Evolutionary conservation across 306 rosid species (phyloP).

Genomic region (Pachyrhizus erosus): DNA sequence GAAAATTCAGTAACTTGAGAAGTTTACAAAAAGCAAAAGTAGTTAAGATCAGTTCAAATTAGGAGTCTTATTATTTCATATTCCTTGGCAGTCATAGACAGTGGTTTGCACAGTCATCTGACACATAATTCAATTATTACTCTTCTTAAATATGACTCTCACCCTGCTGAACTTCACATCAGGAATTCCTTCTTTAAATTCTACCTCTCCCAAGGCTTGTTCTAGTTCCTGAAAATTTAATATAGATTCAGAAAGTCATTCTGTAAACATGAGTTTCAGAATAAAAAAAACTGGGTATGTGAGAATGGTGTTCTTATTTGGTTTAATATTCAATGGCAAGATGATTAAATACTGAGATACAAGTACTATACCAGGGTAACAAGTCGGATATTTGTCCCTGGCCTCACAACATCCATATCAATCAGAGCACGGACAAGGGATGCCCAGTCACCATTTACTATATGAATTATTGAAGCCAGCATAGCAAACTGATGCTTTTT

Average conservation of each 20-base stretch:
- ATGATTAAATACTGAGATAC: constrained; percentile 39
- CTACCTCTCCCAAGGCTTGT: constrained; percentile 87
- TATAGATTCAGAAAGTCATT: constrained; percentile 29
- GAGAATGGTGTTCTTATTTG: constrained; percentile 30
- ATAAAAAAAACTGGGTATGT: neutral
- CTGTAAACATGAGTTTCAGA: constrained; percentile 33
- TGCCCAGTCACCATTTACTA: constrained; percentile 97
- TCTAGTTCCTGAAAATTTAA: constrained; percentile 84
- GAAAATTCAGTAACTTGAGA: constrained; percentile 21
- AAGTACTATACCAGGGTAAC: constrained; percentile 68
- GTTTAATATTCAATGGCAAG: constrained; percentile 26
- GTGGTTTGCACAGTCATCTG: constrained; percentile 22
- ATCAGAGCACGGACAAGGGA: constrained; percentile 75
- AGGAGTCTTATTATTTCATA: neutral
- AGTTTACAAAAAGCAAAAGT: constrained; percentile 4
- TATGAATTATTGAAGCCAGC: constrained; percentile 96
- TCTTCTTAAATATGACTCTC: constrained; percentile 48
- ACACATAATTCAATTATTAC: constrained; percentile 29
- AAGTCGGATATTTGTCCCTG: constrained; percentile 82
- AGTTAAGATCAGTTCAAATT: constrained; percentile 8
- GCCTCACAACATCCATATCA: constrained; percentile 90
- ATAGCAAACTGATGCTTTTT: constrained; percentile 90
- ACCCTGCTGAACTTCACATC: constrained; percentile 97
- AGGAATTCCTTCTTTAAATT: constrained; percentile 87
- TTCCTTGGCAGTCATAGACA: constrained; percentile 1